phyloP scores from a whole-genome alignment of 1,284 basidiomycete genomes.

The Leccinum solheimii region DNA sequence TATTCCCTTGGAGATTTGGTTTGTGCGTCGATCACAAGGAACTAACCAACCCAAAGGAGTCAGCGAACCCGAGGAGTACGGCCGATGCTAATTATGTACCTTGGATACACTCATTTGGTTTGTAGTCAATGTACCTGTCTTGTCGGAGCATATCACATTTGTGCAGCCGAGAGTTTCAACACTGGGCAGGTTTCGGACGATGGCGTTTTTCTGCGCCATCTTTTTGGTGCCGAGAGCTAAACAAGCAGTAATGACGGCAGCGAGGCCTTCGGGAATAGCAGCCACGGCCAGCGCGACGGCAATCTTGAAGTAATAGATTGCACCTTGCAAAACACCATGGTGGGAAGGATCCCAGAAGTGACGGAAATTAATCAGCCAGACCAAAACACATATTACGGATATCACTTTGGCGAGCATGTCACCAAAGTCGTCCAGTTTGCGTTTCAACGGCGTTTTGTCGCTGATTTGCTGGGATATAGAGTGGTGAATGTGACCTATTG shows the following conservation, averaged over 20 bases:
- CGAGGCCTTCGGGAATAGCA: conserved; percentile 93
- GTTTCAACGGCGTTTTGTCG: conserved; percentile 94
- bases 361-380: conserved; percentile 93
- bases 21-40: conserved; percentile 67
- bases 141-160: conserved; percentile 96
- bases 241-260: conserved; percentile 96
- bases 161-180: conserved; percentile 96
- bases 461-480: conserved; percentile 87
- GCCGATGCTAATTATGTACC: conserved; percentile 43
- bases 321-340: conserved; percentile 86
- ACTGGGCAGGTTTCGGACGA: conserved; percentile 92
- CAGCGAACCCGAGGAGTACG: conserved; percentile 5
- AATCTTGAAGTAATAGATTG: conserved; percentile 97
- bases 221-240: conserved; percentile 94
- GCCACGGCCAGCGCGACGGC: conserved; percentile 95
- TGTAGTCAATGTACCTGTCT: conserved; percentile 94
- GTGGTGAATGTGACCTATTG: conserved; percentile 93
- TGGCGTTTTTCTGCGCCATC: conserved; percentile 97
- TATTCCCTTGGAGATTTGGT: conserved; percentile 65
- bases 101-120: conserved; percentile 95
- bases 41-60: conserved; percentile 44
- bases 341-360: conserved; percentile 94
- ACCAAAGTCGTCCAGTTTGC: conserved; percentile 95
- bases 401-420: conserved; percentile 96
- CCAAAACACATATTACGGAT: conserved; percentile 90